phyloP scores from a whole-genome alignment of 768 basidiomycete genomes.

The Candolleomyces aberdarensis region DNA sequence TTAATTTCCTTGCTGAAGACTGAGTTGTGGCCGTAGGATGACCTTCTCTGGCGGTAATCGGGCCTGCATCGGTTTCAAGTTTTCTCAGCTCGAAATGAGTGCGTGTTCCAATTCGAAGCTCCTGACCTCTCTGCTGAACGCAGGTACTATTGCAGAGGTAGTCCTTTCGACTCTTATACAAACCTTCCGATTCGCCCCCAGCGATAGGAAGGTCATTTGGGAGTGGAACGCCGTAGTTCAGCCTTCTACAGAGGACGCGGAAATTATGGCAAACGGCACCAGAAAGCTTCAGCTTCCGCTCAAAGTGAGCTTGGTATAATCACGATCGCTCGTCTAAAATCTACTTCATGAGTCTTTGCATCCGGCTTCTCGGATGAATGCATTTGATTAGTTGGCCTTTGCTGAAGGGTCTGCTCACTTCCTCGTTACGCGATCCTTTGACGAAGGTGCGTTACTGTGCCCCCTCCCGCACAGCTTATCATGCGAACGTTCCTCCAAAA shows the following conservation, averaged over 20 bases:
- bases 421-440: too few relatives aligned
- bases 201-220: conserved; percentile 13
- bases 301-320: conserved; percentile 1
- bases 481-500: too few relatives aligned
- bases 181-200: conserved; percentile 11
- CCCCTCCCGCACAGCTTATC: too few relatives aligned
- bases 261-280: background rate
- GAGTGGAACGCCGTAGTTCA: conserved; percentile 13
- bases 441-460: too few relatives aligned
- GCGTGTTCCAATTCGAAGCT: conserved; percentile 11
- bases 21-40: conserved; percentile 10
- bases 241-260: conserved; percentile 1
- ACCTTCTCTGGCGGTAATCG: conserved; percentile 16
- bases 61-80: conserved; percentile 42
- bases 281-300: conserved; percentile 1
- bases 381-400: too few relatives aligned
- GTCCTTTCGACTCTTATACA: conserved; percentile 10
- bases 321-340: background rate
- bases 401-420: too few relatives aligned
- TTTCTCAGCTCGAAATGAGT: conserved; percentile 55
- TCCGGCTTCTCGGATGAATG: too few relatives aligned
- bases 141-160: conserved; percentile 5
- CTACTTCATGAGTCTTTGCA: too few relatives aligned
- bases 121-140: background rate
- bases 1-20: background rate